Evolutionary conservation across 768 basidiomycete genomes (phyloP).

Genomic region (Polyporus arcularius): DNA sequence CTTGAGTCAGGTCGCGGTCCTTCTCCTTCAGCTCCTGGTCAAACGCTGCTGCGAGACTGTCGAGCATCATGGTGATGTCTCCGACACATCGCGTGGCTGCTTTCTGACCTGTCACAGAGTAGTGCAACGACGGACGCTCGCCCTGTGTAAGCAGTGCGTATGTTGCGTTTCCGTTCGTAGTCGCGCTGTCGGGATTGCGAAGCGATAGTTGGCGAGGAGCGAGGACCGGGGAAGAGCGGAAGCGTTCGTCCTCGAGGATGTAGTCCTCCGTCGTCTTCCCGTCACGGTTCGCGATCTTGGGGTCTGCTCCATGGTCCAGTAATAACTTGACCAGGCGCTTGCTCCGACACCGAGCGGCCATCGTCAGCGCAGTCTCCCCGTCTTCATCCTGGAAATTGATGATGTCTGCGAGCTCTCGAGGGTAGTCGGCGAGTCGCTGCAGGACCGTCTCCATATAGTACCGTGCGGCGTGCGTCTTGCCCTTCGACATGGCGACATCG

Average conservation of each 20-base stretch:
- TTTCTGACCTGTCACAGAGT: constrained; percentile 82
- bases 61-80: constrained; percentile 84
- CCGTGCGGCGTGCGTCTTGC: constrained; percentile 94
- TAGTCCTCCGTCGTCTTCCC: constrained; percentile 98
- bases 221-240: constrained; percentile 86
- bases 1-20: constrained; percentile 89
- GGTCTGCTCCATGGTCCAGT: constrained; percentile 95
- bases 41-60: constrained; percentile 84
- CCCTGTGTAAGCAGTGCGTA: constrained; percentile 14
- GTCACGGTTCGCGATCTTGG: constrained; percentile 91
- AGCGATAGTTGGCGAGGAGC: constrained; percentile 63
- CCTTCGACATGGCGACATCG: constrained; percentile 96
- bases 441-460: constrained; percentile 99
- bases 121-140: constrained; percentile 75
- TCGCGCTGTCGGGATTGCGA: constrained; percentile 54
- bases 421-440: constrained; percentile 84
- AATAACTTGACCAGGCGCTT: constrained; percentile 94
- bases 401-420: constrained; percentile 94
- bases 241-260: constrained; percentile 97
- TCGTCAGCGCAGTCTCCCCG: constrained; percentile 94
- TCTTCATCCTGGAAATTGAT: constrained; percentile 99
- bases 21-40: constrained; percentile 91
- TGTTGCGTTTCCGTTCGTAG: constrained; percentile 40
- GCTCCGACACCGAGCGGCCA: constrained; percentile 94
- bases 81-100: constrained; percentile 84